A percentile compares a stretch with the other conserved stretches of the same genome.
These are phyloP conservation scores for Lignosus rhinocerotis DNA, from an alignment of 1,284 basidiomycete genomes.

Conservation along the genomic window DNA sequence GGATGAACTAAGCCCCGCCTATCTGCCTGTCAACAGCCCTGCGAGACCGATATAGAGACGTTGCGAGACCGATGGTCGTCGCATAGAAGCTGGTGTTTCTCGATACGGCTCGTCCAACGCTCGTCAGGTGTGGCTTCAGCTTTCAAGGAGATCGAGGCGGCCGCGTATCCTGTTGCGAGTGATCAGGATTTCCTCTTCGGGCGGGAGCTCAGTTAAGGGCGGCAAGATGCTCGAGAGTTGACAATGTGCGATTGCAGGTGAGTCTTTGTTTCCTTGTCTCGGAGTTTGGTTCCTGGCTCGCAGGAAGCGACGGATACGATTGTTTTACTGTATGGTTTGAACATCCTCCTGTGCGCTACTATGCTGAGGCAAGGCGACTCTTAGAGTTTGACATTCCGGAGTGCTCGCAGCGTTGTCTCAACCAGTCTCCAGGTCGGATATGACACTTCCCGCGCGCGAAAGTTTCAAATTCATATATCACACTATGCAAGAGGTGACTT, in stretches of 20 bases:
- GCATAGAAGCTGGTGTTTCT: constrained; percentile 94
- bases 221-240: constrained; percentile 68
- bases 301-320: too few species aligned
- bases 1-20: constrained; percentile 79
- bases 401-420: background rate
- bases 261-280: constrained; percentile 28
- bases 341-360: too few species aligned
- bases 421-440: background rate
- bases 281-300: background rate
- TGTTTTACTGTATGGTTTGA: too few species aligned
- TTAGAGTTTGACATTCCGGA: background rate
- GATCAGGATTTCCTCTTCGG: constrained; percentile 97
- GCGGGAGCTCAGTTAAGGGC: constrained; percentile 83
- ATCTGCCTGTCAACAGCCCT: constrained; percentile 99
- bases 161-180: constrained; percentile 93
- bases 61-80: constrained; percentile 95
- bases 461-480: background rate
- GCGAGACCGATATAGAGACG: constrained; percentile 96
- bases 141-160: constrained; percentile 96
- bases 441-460: too few species aligned
- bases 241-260: constrained; percentile 98
- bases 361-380: too few species aligned
- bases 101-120: constrained; percentile 47
- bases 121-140: constrained; percentile 94
- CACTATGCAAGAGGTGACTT: background rate